Evolutionary conservation across 179 eudicot species (phyloP).

Genomic region (Spinacia oleracea): DNA sequence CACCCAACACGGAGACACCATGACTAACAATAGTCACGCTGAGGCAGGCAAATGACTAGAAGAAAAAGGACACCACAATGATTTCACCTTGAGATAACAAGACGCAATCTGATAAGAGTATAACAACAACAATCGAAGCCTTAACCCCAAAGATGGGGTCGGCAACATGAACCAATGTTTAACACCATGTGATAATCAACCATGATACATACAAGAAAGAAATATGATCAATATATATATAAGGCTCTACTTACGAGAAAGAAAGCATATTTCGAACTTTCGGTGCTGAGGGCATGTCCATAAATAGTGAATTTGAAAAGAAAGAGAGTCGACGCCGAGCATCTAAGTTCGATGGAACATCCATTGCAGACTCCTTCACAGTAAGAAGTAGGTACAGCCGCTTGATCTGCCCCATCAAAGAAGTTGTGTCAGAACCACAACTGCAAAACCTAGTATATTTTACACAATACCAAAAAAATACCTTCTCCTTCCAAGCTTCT

Average conservation of each 20-base stretch:
- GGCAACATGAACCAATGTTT: too few species aligned
- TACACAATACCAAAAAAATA: slow-evolving; percentile 23
- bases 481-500: slow-evolving; percentile 99
- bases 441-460: background rate
- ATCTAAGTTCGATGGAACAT: slow-evolving; percentile 92
- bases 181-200: too few species aligned
- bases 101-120: too few species aligned
- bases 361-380: slow-evolving; percentile 97
- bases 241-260: slow-evolving; percentile 70
- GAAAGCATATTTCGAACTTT: slow-evolving; percentile 99
- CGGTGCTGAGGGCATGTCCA: slow-evolving; percentile 96
- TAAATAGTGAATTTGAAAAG: slow-evolving; percentile 90
- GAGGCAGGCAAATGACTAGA: background rate
- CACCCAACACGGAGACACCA: background rate
- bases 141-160: too few species aligned
- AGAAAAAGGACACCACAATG: background rate
- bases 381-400: slow-evolving; percentile 80
- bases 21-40: background rate
- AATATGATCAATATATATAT: background rate
- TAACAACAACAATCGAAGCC: too few species aligned
- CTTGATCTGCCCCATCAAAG: slow-evolving; percentile 62
- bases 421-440: slow-evolving; percentile 15
- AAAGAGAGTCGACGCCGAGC: slow-evolving; percentile 93
- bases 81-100: background rate
- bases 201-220: background rate